Evolutionary conservation across 2,329 filamentous ascomycete genomes (phyloP).

Genomic region (Pseudogymnoascus sp.): DNA sequence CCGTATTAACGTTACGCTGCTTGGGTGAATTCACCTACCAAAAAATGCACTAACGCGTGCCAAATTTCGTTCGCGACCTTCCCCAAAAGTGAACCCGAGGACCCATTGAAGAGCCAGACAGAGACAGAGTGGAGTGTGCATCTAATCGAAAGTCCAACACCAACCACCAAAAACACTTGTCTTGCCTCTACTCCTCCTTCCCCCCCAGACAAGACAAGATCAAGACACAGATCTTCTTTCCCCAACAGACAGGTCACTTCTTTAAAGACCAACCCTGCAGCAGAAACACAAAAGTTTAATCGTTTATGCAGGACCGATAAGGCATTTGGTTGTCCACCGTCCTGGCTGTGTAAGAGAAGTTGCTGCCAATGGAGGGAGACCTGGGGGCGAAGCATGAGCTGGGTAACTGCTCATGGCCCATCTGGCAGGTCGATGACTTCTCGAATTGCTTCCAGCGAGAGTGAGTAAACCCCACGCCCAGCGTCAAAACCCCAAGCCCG

Average conservation of each 20-base stretch:
- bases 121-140: background rate
- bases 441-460: conserved; percentile 56
- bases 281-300: background rate
- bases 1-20: background rate
- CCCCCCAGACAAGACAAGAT: background rate
- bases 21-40: conserved; percentile 1
- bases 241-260: background rate
- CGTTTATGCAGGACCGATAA: conserved; percentile 5
- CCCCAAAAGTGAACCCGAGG: conserved; percentile 1
- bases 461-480: conserved; percentile 40
- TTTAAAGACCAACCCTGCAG: background rate
- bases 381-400: conserved; percentile 13
- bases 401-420: conserved; percentile 26
- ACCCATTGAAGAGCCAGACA: background rate
- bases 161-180: conserved; percentile 5
- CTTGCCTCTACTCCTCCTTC: background rate
- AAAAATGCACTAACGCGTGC: conserved; percentile 6
- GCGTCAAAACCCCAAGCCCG: background rate
- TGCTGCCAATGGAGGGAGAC: background rate
- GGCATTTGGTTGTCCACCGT: background rate
- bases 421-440: conserved; percentile 57
- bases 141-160: background rate
- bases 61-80: conserved; percentile 8
- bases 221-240: background rate
- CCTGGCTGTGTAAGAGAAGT: background rate